Evolutionary conservation across 2,329 filamentous ascomycete genomes (phyloP).

Genomic region (Ascochyta clinopodiicola): DNA sequence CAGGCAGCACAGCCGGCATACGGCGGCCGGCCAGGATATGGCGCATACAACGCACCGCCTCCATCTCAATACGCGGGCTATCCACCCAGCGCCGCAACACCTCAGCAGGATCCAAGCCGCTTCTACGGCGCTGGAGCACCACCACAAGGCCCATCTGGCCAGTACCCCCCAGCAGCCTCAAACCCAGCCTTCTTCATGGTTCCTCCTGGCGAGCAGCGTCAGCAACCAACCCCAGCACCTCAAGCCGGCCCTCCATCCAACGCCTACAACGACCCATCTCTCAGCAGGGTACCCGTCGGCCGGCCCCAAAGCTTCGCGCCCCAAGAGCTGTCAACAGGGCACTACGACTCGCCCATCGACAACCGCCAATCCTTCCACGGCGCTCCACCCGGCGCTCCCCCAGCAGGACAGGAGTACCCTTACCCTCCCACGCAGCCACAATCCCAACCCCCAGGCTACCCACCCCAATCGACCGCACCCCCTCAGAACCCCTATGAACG

Average conservation of each 20-base stretch:
- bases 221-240: constrained; percentile 38
- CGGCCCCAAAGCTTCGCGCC: constrained; percentile 51
- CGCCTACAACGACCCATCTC: constrained; percentile 48
- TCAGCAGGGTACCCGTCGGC: constrained; percentile 41
- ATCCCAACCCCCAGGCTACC: constrained; percentile 31
- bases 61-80: constrained; percentile 42
- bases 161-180: constrained; percentile 47
- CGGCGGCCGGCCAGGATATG: constrained; percentile 64
- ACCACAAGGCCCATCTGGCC: constrained; percentile 42
- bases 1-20: constrained; percentile 84
- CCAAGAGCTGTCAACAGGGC: constrained; percentile 56
- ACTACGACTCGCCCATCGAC: constrained; percentile 57
- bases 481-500: constrained; percentile 37
- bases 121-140: constrained; percentile 41
- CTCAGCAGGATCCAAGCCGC: constrained; percentile 41
- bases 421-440: constrained; percentile 30
- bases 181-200: constrained; percentile 51
- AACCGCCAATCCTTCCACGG: constrained; percentile 50
- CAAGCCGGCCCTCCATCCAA: constrained; percentile 41
- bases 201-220: constrained; percentile 39
- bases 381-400: constrained; percentile 34
- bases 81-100: constrained; percentile 42
- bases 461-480: constrained; percentile 28
- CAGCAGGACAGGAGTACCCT: constrained; percentile 37
- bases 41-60: constrained; percentile 43